Evolutionary conservation across 2,329 filamentous ascomycete species (phyloP).

Genomic region (Aspergillus ruber): DNA sequence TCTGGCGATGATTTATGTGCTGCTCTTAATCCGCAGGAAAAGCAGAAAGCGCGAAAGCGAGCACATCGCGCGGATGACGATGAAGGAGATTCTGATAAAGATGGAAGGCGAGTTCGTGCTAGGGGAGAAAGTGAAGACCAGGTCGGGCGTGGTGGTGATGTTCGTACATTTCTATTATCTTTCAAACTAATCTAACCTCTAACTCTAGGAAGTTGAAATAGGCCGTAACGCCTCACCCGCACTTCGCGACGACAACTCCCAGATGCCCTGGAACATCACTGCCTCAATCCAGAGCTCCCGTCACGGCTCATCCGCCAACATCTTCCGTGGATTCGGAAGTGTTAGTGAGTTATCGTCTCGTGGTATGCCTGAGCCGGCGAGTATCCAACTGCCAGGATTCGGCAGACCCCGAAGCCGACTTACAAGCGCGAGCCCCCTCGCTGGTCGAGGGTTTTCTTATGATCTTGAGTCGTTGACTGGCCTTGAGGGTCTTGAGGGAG

Average conservation of each 20-base stretch:
- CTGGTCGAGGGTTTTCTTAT: conserved; percentile 42
- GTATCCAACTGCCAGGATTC: conserved; percentile 18
- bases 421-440: conserved; percentile 56
- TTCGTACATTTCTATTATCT: conserved; percentile 7
- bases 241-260: conserved; percentile 60
- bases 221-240: conserved; percentile 61
- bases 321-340: conserved; percentile 29
- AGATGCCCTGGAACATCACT: conserved; percentile 64
- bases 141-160: conserved; percentile 30
- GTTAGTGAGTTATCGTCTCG: conserved; percentile 28
- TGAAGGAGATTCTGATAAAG: conserved; percentile 18
- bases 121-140: conserved; percentile 28
- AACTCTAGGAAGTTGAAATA: conserved; percentile 53
- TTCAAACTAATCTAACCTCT: neutral
- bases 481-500: conserved; percentile 15
- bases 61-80: conserved; percentile 13
- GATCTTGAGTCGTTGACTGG: conserved; percentile 20
- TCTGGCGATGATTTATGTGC: conserved; percentile 50
- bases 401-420: conserved; percentile 46
- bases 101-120: conserved; percentile 32
- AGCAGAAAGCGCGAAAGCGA: conserved; percentile 22
- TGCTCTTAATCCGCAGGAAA: conserved; percentile 35
- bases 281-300: conserved; percentile 50
- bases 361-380: conserved; percentile 13
- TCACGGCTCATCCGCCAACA: conserved; percentile 32